Evolutionary conservation across 768 basidiomycete species (phyloP), one percentile per base, ranked within the genome.

Genomic region (Tylopilus plumbeoviolaceoides): DNA sequence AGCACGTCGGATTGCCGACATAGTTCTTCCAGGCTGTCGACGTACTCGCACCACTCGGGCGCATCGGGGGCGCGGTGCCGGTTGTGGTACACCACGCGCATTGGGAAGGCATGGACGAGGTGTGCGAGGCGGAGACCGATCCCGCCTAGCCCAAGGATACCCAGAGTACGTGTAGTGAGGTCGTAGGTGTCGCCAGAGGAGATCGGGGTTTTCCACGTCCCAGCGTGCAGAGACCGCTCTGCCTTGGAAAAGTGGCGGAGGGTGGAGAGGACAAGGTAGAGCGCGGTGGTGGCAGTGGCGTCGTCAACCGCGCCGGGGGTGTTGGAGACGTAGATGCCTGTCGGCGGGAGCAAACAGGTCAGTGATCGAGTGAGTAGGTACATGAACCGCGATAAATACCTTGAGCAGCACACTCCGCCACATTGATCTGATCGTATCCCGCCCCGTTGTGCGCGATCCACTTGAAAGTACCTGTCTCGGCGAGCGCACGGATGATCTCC

Each of bases 391-490:
- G 39, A n/a, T 1, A 8, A 68, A 17, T 59, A 87, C 90, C 89
- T 68, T 78, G 78, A 10, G 76, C 80, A 63, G 81, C 88, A 68
- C 86, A 87, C 5, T 85, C 86, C 7, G 71, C 68, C 15, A 93
- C 82, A 63, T 94, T 87, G 58, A 95, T 86, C 55, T 85, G 83
- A 66, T 97, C 92, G 66, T 97, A 97, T 0, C 94, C 92, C 0
- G 94, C 92, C 11, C 93, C 94, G 52, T 94, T 94, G 68, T 93
- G 92, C 1, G 86, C 89, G 64, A 95, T 91, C 85, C 88, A 93
- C 63, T 85, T 84, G 56, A 95, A 78, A 18, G 75, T 76, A 1
- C 75, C 56, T 5, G 45, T 64, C 39, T 50, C 55, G 1, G 91
- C 84, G 10, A 97, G 74, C 0, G 78, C 81, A 45, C 75, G 69